Evolutionary conservation across 441 rosid species (phyloP).

Genomic region (Aleurites moluccanus): DNA sequence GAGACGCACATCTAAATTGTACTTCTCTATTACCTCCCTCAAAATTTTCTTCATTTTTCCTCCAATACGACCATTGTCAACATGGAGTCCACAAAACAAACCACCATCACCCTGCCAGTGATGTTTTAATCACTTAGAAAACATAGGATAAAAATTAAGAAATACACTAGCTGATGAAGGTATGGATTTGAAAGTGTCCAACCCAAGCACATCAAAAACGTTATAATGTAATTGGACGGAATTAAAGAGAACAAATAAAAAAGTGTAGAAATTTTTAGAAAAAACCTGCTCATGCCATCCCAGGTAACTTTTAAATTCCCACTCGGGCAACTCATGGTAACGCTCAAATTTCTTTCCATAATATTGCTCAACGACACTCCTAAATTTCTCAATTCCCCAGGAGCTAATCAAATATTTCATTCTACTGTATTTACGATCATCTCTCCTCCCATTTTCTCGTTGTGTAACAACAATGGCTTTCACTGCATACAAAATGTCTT

Average conservation of each 20-base stretch:
- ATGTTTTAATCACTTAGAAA: constrained; percentile 9
- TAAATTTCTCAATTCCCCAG: constrained; percentile 96
- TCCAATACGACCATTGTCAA: constrained; percentile 91
- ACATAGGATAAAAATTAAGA: constrained; percentile 6
- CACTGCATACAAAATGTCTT: constrained; percentile 89
- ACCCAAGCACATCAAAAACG: background rate
- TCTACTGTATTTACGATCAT: constrained; percentile 95
- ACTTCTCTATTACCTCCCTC: constrained; percentile 93
- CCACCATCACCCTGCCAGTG: constrained; percentile 77
- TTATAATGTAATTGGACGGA: background rate
- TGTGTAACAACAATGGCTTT: constrained; percentile 97
- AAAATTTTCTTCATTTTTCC: constrained; percentile 89
- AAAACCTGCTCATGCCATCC: constrained; percentile 99
- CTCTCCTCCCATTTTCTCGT: constrained; percentile 95
- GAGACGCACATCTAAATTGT: constrained; percentile 76
- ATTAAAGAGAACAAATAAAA: constrained; percentile 5
- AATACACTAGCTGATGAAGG: background rate
- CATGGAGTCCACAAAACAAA: constrained; percentile 88
- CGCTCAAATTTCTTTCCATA: constrained; percentile 94
- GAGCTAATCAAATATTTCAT: constrained; percentile 91
- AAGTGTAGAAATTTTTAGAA: background rate
- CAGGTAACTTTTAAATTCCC: constrained; percentile 96
- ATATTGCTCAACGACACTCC: constrained; percentile 82
- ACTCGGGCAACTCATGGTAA: constrained; percentile 73
- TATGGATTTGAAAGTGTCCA: background rate